Conservation (phyloP, 1,139 yeast genomes). For the Ashbya aceris region DNA sequence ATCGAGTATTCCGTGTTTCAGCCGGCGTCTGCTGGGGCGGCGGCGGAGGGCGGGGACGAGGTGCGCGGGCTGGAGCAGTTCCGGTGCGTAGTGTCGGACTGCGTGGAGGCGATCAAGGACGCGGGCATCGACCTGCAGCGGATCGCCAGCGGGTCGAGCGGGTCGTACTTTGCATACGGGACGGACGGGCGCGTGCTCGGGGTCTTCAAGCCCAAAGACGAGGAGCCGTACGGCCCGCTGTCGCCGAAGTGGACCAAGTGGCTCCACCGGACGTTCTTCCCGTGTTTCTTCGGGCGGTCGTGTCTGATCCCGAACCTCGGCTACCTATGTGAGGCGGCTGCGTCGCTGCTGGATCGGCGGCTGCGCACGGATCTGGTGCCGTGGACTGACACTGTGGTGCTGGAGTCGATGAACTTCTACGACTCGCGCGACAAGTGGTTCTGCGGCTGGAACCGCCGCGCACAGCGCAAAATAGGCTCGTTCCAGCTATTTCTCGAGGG, state of each 20-base stretch:
- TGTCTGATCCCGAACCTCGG: conserved; percentile 68
- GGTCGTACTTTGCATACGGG: conserved; percentile 53
- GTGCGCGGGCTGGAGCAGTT: conserved; percentile 24
- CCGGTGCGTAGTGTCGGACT: conserved; percentile 33
- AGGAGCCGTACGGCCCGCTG: conserved; percentile 72
- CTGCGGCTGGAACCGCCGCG: conserved; percentile 12
- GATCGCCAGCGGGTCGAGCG: conserved; percentile 60
- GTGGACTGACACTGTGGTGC: conserved; percentile 48
- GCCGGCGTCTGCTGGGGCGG: conserved; percentile 22
- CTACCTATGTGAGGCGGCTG: conserved; percentile 65
- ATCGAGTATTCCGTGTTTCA: conserved; percentile 48
- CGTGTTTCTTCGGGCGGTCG: conserved; percentile 68
- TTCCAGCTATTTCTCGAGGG: conserved; percentile 56
- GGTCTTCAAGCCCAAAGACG: conserved; percentile 72
- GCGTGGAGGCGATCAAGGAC: conserved; percentile 36
- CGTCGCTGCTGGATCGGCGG: conserved; percentile 54
- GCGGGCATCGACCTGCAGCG: conserved; percentile 39
- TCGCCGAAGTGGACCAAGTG: conserved; percentile 79
- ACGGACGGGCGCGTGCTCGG: conserved; percentile 33
- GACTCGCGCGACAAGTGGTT: conserved; percentile 15
- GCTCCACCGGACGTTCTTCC: conserved; percentile 66
- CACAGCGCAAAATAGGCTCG: conserved; percentile 48
- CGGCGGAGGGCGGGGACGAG: neutral
- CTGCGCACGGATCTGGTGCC: conserved; percentile 56
- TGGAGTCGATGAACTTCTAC: conserved; percentile 44